Evolutionary conservation across 352 stramenopile species (phyloP).

Genomic region (Aphanomyces stellatus): DNA sequence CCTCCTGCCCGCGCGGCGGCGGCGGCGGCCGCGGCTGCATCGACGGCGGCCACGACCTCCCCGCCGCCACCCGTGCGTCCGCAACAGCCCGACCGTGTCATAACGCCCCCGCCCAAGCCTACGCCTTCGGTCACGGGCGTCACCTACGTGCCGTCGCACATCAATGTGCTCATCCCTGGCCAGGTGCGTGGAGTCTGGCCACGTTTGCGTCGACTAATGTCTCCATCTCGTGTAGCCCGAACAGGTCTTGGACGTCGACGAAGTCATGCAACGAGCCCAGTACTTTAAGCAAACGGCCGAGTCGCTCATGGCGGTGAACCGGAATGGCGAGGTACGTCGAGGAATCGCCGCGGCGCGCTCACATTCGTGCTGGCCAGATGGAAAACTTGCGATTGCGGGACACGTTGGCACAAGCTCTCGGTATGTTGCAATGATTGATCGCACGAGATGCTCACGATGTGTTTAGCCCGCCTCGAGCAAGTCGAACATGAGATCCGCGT

Average conservation of each 20-base stretch:
- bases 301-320: constrained; percentile 17
- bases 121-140: not conserved
- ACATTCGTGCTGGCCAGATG: not conserved
- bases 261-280: constrained; percentile 18
- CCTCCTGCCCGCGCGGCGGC: not conserved
- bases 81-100: not conserved
- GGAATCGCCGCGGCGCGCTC: too few species aligned
- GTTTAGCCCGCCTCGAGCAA: constrained; percentile 7
- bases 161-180: constrained; percentile 14
- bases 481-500: constrained; percentile 17
- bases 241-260: constrained; percentile 9
- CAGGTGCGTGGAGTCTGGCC: not conserved
- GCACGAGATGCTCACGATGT: not conserved
- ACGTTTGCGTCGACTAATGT: not conserved
- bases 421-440: not conserved
- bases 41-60: too few species aligned
- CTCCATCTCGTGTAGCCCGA: constrained; percentile 1
- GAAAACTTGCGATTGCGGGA: constrained; percentile 12
- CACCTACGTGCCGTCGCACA: constrained; percentile 13
- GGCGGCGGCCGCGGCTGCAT: not conserved
- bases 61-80: too few species aligned
- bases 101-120: not conserved
- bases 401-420: constrained; percentile 6
- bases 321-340: constrained; percentile 12
- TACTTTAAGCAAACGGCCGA: constrained; percentile 21